These are phyloP conservation scores for Sporothrix curviconia DNA, from an alignment of 2,329 filamentous ascomycete genomes.

Conservation along the genomic window DNA sequence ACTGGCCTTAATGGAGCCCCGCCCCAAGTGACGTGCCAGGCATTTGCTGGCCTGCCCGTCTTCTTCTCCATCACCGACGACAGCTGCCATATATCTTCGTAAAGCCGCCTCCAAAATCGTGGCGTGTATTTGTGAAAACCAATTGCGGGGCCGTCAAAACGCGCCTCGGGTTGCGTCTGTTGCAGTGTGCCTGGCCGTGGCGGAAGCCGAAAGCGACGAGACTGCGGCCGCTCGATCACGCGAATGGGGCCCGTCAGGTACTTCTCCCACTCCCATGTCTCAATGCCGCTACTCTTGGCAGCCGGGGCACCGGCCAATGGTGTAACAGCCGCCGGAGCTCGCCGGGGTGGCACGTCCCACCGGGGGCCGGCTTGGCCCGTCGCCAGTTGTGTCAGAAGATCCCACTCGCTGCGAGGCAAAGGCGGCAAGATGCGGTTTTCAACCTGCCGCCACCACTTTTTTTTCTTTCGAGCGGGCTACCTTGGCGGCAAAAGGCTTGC, in stretches of 20 bases:
- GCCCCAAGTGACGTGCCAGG: constrained; percentile 43
- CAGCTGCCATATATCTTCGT: constrained; percentile 39
- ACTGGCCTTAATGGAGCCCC: constrained; percentile 23
- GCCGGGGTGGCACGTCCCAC: constrained; percentile 34
- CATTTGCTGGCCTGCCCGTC: constrained; percentile 16
- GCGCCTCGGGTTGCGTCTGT: constrained; percentile 18
- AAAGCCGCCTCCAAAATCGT: constrained; percentile 43
- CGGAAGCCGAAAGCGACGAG: constrained; percentile 27
- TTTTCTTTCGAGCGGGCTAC: constrained; percentile 37
- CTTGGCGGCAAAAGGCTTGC: constrained; percentile 35
- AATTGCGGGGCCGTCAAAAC: constrained; percentile 26
- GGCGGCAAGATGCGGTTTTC: constrained; percentile 48
- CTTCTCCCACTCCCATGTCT: constrained; percentile 37
- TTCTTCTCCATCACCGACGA: constrained; percentile 36
- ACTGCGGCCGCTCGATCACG: constrained; percentile 32
- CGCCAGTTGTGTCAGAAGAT: constrained; percentile 43
- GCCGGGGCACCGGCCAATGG: neutral
- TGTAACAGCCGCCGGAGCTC: constrained; percentile 25
- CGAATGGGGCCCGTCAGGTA: constrained; percentile 36
- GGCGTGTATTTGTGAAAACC: constrained; percentile 30
- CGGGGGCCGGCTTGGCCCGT: constrained; percentile 33
- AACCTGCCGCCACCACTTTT: constrained; percentile 41
- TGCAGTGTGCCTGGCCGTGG: neutral
- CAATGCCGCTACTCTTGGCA: neutral
- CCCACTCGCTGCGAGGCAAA: constrained; percentile 48